phyloP scores from a whole-genome alignment of 805 yeast species.

The Candida taoyuanica region DNA sequence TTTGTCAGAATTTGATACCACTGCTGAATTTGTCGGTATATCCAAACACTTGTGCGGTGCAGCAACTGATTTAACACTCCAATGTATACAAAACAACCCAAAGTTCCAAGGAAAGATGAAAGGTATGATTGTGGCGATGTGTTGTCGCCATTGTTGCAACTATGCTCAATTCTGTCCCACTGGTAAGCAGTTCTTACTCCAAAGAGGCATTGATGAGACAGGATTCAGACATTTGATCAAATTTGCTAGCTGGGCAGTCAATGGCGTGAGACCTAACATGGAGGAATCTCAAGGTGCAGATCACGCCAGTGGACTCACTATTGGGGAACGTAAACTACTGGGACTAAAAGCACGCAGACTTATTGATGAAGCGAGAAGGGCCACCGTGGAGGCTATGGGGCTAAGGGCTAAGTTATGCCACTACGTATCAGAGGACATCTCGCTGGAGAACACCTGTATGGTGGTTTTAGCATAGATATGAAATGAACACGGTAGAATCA shows the following conservation, averaged over 20 bases:
- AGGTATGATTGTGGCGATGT: slow-evolving; percentile 82
- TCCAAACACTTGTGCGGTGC: slow-evolving; percentile 93
- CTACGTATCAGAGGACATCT: slow-evolving; percentile 53
- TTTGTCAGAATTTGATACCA: no score
- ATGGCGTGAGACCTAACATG: slow-evolving; percentile 48
- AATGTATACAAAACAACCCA: slow-evolving; percentile 48
- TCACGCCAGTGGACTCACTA: slow-evolving; percentile 44
- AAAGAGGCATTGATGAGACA: slow-evolving; percentile 24
- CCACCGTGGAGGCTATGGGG: slow-evolving; percentile 38
- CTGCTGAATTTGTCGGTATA: slow-evolving; percentile 53
- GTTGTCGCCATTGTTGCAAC: slow-evolving; percentile 83
- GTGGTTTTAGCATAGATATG: no score
- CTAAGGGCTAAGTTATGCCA: slow-evolving; percentile 47
- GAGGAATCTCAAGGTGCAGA: slow-evolving; percentile 34
- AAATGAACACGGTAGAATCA: no score
- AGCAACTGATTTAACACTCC: slow-evolving; percentile 82
- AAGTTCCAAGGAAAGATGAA: slow-evolving; percentile 29
- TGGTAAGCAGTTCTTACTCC: slow-evolving; percentile 16
- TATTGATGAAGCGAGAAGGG: slow-evolving; percentile 66
- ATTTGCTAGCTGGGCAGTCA: slow-evolving; percentile 86
- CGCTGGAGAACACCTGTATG: slow-evolving; percentile 69
- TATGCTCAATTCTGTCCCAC: slow-evolving; percentile 46
- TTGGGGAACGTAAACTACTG: slow-evolving; percentile 46
- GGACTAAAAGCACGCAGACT: slow-evolving; percentile 70
- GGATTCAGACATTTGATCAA: slow-evolving; percentile 50